Evolutionary conservation across 2,329 filamentous ascomycete genomes (phyloP).

Genomic region (Cercospora zeina): DNA sequence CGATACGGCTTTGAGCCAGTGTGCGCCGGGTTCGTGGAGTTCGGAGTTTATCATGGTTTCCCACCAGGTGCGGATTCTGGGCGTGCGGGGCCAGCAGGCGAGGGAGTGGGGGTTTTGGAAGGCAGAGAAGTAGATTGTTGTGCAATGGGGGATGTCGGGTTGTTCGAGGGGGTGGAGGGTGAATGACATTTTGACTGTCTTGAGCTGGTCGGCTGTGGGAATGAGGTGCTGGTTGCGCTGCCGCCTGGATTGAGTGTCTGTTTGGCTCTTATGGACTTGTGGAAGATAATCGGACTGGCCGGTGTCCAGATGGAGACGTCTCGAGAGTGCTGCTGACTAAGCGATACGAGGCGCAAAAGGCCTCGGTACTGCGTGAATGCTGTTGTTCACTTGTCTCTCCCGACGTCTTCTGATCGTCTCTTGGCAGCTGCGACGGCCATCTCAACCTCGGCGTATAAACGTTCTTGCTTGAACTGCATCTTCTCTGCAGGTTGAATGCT

Average conservation of each 20-base stretch:
- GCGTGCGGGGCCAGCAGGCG: constrained; percentile 34
- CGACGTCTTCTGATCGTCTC: not conserved
- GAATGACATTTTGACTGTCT: constrained; percentile 15
- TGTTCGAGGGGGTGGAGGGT: constrained; percentile 26
- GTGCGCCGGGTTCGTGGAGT: constrained; percentile 28
- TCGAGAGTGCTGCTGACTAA: not conserved
- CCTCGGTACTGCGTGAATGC: not conserved
- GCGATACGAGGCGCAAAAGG: not conserved
- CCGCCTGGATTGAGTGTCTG: not conserved
- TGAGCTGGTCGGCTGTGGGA: too few relatives aligned
- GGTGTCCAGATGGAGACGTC: not conserved
- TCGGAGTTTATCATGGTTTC: constrained; percentile 32
- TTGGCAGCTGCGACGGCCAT: constrained; percentile 11
- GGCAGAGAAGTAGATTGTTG: constrained; percentile 34
- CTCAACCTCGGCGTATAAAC: not conserved
- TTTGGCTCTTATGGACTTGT: not conserved
- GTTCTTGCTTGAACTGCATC: constrained; percentile 8
- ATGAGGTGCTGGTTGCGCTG: not conserved
- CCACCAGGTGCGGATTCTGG: constrained; percentile 32
- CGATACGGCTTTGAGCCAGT: constrained; percentile 34
- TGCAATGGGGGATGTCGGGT: constrained; percentile 28
- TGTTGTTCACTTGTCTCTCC: not conserved
- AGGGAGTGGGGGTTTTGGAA: constrained; percentile 37
- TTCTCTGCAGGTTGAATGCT: not conserved
- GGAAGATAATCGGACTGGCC: not conserved